Evolutionary conservation across 1,284 basidiomycete genomes (phyloP).

Genomic region (Cutaneotrichosporon sp.): DNA sequence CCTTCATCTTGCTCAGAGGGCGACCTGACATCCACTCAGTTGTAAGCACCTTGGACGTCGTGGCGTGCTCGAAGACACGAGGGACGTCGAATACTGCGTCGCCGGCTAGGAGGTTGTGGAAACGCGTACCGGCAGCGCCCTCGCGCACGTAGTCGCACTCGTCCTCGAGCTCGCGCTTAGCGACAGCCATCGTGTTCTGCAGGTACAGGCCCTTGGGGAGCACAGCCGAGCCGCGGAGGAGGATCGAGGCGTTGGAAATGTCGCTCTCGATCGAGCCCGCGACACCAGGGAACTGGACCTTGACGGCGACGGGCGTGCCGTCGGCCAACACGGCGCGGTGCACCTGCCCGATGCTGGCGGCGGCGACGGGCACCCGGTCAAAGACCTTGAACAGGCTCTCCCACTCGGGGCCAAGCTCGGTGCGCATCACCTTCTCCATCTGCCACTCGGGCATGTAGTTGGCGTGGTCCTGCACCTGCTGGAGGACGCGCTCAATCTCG

Average conservation of each 20-base stretch:
- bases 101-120: conserved; percentile 61
- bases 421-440: conserved; percentile 81
- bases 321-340: conserved; percentile 69
- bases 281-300: conserved; percentile 95
- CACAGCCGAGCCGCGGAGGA: conserved; percentile 75
- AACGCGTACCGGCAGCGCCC: conserved; percentile 68
- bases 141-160: conserved; percentile 94
- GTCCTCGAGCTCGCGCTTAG: conserved; percentile 87
- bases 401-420: conserved; percentile 78
- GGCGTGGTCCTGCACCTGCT: conserved; percentile 88
- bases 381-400: conserved; percentile 69
- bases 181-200: conserved; percentile 81
- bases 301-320: conserved; percentile 69
- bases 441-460: conserved; percentile 99
- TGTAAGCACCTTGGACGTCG: conserved; percentile 78
- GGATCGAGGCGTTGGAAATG: conserved; percentile 77
- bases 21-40: conserved; percentile 83
- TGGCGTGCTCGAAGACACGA: conserved; percentile 72
- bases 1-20: conserved; percentile 68
- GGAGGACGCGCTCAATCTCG: conserved; percentile 83
- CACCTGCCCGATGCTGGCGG: conserved; percentile 96
- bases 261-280: conserved; percentile 82
- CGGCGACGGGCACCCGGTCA: conserved; percentile 84
- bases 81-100: conserved; percentile 78
- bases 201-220: conserved; percentile 87